Base-by-base conservation (phyloP, 2,329 filamentous ascomycete species). In the Colletotrichum lindemuthianum region DNA sequence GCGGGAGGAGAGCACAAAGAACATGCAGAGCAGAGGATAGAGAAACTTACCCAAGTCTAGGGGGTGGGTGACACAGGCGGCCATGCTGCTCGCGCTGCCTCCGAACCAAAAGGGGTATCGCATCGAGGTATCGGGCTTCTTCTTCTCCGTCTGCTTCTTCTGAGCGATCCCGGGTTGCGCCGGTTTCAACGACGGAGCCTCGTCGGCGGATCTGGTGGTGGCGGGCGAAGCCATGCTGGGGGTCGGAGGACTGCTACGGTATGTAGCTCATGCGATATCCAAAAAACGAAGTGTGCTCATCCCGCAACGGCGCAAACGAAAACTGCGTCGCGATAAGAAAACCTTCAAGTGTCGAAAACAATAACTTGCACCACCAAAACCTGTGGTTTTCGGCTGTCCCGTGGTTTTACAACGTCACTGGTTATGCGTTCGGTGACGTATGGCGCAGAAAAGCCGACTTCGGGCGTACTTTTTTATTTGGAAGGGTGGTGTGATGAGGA, bases 61-160 rank as follows among this genome's bases (percentile, higher is more conserved):
- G 53, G 95, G 95, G 84, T 98, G 95, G 36, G 95, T 98, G 52
- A 97, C 92, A 70, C 89, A 90, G 48, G 95, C 94, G 41, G 95
- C 95, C 83, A 96, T 90, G 75, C 92, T 96, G 74, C 92, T 96
- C 54, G 95, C 93, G 75, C 92, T 97, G 60, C 96, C 96, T 68
- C 96, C 96, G 77, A 99, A 98, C 96, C 95, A 98, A 79, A 95
- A 95, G 9, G 92, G 92, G 79, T 95, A 95, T 66, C 80, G 79
- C 45, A 85, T 75, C 2, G 79, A 69, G 37, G 70, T 75, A 67
- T 75, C 72, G 67, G 80, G 79, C 72, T 80, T 78, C 70, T 78
- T 75, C 60, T 72, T 72, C 52, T 65, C 50, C 15, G 72, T 15
- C 24, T 41, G 60, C 50, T 40, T 52, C 47, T 55, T 67, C 44